phyloP scores from a whole-genome alignment of 108 stramenopile species.

The Nitzschia sp. region DNA sequence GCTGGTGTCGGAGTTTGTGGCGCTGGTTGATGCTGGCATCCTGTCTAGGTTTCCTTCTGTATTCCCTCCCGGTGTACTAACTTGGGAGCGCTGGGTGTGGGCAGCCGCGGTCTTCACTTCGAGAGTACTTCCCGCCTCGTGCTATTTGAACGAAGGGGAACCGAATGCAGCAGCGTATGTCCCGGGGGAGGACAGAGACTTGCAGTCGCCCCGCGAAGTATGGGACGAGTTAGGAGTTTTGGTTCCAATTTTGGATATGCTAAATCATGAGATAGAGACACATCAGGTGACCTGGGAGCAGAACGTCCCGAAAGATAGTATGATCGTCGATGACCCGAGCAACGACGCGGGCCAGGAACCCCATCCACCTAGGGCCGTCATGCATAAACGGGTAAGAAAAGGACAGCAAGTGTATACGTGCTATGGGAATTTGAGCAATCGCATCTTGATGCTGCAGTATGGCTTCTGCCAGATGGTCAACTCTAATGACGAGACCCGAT shows the following conservation, averaged over 20 bases:
- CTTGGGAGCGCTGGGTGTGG: conserved; percentile 93
- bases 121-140: conserved; percentile 58
- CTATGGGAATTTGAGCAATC: conserved; percentile 61
- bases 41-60: conserved; percentile 59
- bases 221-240: conserved; percentile 83
- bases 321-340: conserved; percentile 7
- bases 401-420: conserved; percentile 71
- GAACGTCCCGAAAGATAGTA: conserved; percentile 12
- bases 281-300: conserved; percentile 65
- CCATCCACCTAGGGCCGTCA: conserved; percentile 37
- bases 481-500: conserved; percentile 53
- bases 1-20: conserved; percentile 68
- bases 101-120: conserved; percentile 77
- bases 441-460: conserved; percentile 71
- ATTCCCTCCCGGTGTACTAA: conserved; percentile 76
- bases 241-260: conserved; percentile 87
- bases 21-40: conserved; percentile 77
- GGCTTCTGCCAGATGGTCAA: conserved; percentile 82
- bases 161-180: conserved; percentile 25
- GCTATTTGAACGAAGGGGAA: conserved; percentile 53
- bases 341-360: not conserved
- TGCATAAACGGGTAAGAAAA: conserved; percentile 68
- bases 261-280: conserved; percentile 80
- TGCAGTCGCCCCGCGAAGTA: conserved; percentile 60
- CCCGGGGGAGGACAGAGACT: conserved; percentile 24